Evolutionary conservation across 2,329 filamentous ascomycete species (phyloP).

Genomic region (Hypoxylon sp.): DNA sequence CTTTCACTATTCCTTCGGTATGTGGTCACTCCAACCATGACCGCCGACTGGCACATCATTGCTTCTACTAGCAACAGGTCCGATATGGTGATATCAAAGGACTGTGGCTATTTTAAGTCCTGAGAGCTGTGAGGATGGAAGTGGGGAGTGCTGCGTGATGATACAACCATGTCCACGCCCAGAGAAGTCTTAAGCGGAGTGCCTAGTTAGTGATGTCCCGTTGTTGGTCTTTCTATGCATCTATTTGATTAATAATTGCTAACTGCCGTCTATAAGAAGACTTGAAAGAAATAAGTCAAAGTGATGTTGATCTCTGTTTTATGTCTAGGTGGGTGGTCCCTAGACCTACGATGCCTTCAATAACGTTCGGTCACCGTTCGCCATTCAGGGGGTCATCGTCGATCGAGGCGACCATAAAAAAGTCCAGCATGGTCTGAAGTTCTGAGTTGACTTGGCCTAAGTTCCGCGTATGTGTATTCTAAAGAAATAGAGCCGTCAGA

Average conservation of each 20-base stretch:
- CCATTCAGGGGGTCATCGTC: slow-evolving; percentile 3
- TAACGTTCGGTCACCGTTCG: not conserved
- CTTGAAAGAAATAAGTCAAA: not conserved
- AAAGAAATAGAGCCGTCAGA: not conserved
- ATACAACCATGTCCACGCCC: not conserved
- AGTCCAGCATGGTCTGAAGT: not conserved
- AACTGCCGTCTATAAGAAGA: too few species aligned
- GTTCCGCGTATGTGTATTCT: not conserved
- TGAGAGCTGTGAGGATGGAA: not conserved
- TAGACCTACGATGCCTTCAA: not conserved
- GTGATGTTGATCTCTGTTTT: not conserved
- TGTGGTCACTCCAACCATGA: too few species aligned
- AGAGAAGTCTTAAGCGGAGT: not conserved
- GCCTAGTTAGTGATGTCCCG: not conserved
- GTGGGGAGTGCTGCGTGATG: not conserved
- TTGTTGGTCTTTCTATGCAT: too few species aligned
- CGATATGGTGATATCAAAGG: not conserved
- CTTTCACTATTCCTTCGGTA: not conserved
- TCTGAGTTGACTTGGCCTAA: not conserved
- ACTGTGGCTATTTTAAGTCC: not conserved
- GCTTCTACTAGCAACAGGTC: not conserved
- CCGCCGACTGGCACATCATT: not conserved
- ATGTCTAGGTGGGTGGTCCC: not conserved
- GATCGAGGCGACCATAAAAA: not conserved
- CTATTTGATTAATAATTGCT: too few species aligned